Evolutionary conservation across 1,139 yeast species (phyloP), one percentile per base, ranked within the genome.

Genomic region (Blastobotrys malaysiensis): DNA sequence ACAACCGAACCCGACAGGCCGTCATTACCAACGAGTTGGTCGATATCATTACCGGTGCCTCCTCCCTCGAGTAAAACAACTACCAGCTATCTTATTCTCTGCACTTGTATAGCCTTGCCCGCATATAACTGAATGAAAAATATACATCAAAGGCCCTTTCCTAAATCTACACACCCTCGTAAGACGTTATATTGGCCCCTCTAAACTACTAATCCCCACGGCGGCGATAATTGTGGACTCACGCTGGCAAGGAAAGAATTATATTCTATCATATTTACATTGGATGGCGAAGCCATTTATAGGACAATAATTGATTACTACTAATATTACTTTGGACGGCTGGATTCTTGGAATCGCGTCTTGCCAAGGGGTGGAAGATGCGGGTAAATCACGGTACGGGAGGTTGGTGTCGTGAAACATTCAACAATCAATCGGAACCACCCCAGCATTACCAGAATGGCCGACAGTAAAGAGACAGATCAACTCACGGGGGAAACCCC

Each of bases 1-100:
- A 93, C 80, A 93, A 93, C 91, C 91, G 99, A 84, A 88, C 98
- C 73, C 91, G 99, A 86, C 99, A 93, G 83, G 99, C 99, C 69
- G 99, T 91, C 73, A 93, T 93, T 73, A 93, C 99, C 79, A 93
- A 93, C 83, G 99, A 93, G 81, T 82, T 93, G 84, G 98, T 93
- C 71, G 99, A 93, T 79, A 93, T 93, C 73, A 93, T 93, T 76
- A 93, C 99, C 71, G 99, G 99, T 89, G 99, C 98, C 71, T 88
- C 98, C 62, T 89, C 98, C 60, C 85, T 93, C 80, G 97, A 88
- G 79, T 93, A 87, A 72, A 27, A 31, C 26, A 27, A 44, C 9
- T n/a, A 3, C 39, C 16, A 14, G 16, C 39, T 31, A 31, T 31
- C 39, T 31, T 31, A 31, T 31, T 31, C 39, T 46, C 22, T 36